Percentiles rank a stretch among this genome's conserved stretches.
Evolutionary conservation across 495 filamentous ascomycete genomes (phyloP).

Genomic region (Neurospora sp.): DNA sequence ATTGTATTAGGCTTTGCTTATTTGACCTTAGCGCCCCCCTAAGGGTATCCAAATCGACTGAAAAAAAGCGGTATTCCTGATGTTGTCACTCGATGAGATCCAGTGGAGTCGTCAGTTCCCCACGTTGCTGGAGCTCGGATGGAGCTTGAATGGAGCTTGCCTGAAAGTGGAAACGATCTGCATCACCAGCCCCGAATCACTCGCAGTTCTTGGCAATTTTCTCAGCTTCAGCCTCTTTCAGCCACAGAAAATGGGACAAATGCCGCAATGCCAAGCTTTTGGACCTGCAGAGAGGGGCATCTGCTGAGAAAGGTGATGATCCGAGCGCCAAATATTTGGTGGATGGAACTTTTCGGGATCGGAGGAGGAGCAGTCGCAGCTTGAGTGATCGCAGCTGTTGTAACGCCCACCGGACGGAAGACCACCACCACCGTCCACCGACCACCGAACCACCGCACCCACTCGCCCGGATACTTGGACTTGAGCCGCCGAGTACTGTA

Average conservation of each 20-base stretch:
- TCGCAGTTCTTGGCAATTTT: background rate
- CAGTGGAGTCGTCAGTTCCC: background rate
- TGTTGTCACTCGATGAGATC: background rate
- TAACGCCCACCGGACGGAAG: background rate
- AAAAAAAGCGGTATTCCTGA: too few relatives aligned
- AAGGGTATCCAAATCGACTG: too few relatives aligned
- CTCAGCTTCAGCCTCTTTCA: background rate
- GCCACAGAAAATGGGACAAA: background rate
- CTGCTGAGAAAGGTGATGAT: background rate
- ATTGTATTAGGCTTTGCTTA: too few relatives aligned
- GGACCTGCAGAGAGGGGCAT: background rate
- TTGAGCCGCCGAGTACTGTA: background rate
- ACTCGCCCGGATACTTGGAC: background rate
- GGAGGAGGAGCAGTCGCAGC: background rate
- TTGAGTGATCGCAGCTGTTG: background rate
- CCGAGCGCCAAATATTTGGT: slow-evolving; percentile 10
- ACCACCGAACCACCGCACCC: background rate
- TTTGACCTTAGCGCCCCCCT: too few relatives aligned
- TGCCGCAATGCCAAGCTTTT: background rate
- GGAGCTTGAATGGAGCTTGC: background rate
- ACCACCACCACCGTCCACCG: background rate
- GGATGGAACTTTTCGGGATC: slow-evolving; percentile 22
- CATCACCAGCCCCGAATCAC: background rate
- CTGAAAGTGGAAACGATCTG: background rate
- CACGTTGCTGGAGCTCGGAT: background rate